phyloP scores from a whole-genome alignment of 2,329 filamentous ascomycete species.

The Lecanoromycetidae sp. region DNA sequence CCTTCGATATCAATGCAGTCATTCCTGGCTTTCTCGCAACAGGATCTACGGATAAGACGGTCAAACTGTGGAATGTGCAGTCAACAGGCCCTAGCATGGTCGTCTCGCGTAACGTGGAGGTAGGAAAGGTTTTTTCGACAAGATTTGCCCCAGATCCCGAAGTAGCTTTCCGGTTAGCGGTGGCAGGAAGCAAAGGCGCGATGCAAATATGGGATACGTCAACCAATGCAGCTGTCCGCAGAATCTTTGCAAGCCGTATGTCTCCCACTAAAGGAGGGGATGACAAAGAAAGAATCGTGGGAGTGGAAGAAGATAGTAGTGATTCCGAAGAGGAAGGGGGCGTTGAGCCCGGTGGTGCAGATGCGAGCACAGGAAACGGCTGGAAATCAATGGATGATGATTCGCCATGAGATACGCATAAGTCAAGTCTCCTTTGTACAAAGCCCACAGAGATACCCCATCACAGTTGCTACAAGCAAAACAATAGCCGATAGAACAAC shows the following conservation, averaged over 20 bases:
- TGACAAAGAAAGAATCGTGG: slow-evolving; percentile 70
- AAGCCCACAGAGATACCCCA: too few species aligned
- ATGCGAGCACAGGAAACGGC: slow-evolving; percentile 32
- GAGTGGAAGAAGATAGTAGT: slow-evolving; percentile 54
- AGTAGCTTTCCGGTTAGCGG: slow-evolving; percentile 81
- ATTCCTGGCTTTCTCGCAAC: slow-evolving; percentile 91
- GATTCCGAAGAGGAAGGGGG: slow-evolving; percentile 51
- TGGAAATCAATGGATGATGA: slow-evolving; percentile 46
- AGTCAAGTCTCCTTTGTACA: too few species aligned
- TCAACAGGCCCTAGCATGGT: slow-evolving; percentile 76
- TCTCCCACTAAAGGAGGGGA: slow-evolving; percentile 49
- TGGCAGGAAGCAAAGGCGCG: slow-evolving; percentile 85
- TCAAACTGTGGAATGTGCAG: slow-evolving; percentile 93
- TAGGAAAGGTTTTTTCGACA: slow-evolving; percentile 88
- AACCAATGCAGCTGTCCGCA: slow-evolving; percentile 77
- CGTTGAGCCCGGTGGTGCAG: slow-evolving; percentile 34
- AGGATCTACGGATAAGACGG: slow-evolving; percentile 83
- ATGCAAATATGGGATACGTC: slow-evolving; percentile 95
- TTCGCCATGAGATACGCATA: slow-evolving; percentile 3
- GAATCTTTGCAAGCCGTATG: slow-evolving; percentile 66
- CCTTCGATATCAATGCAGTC: slow-evolving; percentile 80
- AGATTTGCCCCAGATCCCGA: slow-evolving; percentile 80
- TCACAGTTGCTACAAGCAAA: too few species aligned
- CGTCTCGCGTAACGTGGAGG: slow-evolving; percentile 78
- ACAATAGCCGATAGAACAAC: too few species aligned